These are phyloP conservation scores for Sclerotinia nivalis DNA, from an alignment of 2,329 filamentous ascomycete species.

Conservation along the genomic window DNA sequence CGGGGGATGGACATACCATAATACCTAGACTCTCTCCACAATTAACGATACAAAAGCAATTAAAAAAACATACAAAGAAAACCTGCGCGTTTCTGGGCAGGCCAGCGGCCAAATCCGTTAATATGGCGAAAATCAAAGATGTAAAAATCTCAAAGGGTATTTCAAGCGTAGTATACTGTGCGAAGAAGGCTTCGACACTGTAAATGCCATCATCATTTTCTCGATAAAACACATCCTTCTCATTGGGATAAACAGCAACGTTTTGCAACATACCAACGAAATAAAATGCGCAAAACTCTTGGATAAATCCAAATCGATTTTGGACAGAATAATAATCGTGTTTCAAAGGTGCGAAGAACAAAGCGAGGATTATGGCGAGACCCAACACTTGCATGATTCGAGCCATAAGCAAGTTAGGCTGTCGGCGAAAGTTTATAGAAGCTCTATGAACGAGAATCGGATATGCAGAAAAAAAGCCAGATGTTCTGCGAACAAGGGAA, in stretches of 20 bases:
- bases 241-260: slow-evolving; percentile 70
- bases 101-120: slow-evolving; percentile 65
- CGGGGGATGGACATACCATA: slow-evolving; percentile 45
- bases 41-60: slow-evolving; percentile 70
- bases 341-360: slow-evolving; percentile 72
- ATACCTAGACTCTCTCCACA: slow-evolving; percentile 77
- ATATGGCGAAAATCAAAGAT: slow-evolving; percentile 63
- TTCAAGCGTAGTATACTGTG: slow-evolving; percentile 69
- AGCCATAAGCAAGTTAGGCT: slow-evolving; percentile 63
- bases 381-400: slow-evolving; percentile 68
- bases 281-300: slow-evolving; percentile 70
- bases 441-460: slow-evolving; percentile 68
- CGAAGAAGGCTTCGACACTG: slow-evolving; percentile 67
- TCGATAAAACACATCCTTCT: slow-evolving; percentile 74
- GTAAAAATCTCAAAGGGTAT: slow-evolving; percentile 70
- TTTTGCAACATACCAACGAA: slow-evolving; percentile 81
- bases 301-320: slow-evolving; percentile 71
- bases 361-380: slow-evolving; percentile 60
- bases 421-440: slow-evolving; percentile 66
- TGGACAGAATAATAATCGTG: slow-evolving; percentile 70
- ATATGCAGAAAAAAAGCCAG: slow-evolving; percentile 62
- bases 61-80: slow-evolving; percentile 68
- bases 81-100: slow-evolving; percentile 62
- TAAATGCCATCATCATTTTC: slow-evolving; percentile 76
- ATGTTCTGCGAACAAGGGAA: slow-evolving; percentile 62